These are phyloP conservation scores for Candida awuae DNA, from an alignment of 805 yeast species.

Conservation along the genomic window DNA sequence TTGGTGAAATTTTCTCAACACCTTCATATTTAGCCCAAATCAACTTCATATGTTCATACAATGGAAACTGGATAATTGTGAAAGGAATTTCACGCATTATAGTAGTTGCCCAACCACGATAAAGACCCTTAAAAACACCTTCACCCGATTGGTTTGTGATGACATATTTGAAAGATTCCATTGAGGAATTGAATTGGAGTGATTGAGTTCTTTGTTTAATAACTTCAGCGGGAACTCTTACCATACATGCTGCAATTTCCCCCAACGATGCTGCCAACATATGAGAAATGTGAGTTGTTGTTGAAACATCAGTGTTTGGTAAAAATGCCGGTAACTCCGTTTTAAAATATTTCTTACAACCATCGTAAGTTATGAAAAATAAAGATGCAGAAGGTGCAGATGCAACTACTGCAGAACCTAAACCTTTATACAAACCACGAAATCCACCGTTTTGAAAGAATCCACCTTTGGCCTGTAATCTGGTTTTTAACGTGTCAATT, in stretches of 20 bases:
- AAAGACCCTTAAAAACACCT: conserved; percentile 69
- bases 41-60: conserved; percentile 75
- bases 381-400: conserved; percentile 85
- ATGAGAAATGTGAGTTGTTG: conserved; percentile 46
- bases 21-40: conserved; percentile 41
- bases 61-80: conserved; percentile 90
- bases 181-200: conserved; percentile 46
- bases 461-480: conserved; percentile 94
- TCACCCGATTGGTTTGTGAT: conserved; percentile 64
- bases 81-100: conserved; percentile 94
- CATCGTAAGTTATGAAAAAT: conserved; percentile 79
- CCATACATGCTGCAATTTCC: conserved; percentile 87
- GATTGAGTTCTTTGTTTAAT: conserved; percentile 93
- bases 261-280: conserved; percentile 87
- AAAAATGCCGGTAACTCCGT: conserved; percentile 17
- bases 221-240: conserved; percentile 95
- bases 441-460: conserved; percentile 91
- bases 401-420: conserved; percentile 89
- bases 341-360: conserved; percentile 40
- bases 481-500: conserved; percentile 87
- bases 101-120: conserved; percentile 91
- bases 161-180: conserved; percentile 56
- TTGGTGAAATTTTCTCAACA: conserved; percentile 42
- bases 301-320: conserved; percentile 12
- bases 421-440: conserved; percentile 81